phyloP scores from a whole-genome alignment of 2,329 filamentous ascomycete genomes.

The Sphaerulina populicola region DNA sequence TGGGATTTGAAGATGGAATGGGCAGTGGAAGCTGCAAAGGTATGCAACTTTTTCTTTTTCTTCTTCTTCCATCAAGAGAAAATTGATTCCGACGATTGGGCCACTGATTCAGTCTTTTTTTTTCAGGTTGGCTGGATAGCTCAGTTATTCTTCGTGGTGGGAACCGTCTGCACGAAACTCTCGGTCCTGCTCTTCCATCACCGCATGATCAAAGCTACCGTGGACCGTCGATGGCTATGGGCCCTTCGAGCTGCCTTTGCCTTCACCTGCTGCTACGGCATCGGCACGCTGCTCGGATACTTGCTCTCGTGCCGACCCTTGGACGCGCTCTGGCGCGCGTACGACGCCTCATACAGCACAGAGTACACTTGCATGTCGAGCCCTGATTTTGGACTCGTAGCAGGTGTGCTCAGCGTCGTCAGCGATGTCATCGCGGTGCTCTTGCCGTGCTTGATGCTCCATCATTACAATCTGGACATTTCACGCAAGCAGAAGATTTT shows the following conservation, averaged over 20 bases:
- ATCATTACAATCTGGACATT: constrained; percentile 20
- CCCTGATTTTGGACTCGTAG: constrained; percentile 6
- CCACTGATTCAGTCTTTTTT: background rate
- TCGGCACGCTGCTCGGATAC: constrained; percentile 18
- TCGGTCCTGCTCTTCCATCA: constrained; percentile 26
- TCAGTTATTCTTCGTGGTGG: constrained; percentile 22
- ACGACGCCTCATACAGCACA: constrained; percentile 11
- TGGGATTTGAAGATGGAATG: constrained; percentile 20
- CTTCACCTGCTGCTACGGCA: constrained; percentile 19
- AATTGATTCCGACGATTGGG: background rate
- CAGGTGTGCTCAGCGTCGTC: constrained; percentile 19
- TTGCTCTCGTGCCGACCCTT: constrained; percentile 21
- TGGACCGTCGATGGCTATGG: constrained; percentile 18
- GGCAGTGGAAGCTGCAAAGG: constrained; percentile 17
- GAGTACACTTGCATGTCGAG: constrained; percentile 17
- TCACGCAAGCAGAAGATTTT: constrained; percentile 21
- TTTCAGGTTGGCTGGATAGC: constrained; percentile 18
- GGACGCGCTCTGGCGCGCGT: constrained; percentile 21
- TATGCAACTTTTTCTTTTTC: constrained; percentile 4
- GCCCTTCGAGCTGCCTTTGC: constrained; percentile 19
- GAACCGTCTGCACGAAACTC: constrained; percentile 22
- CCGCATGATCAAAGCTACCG: constrained; percentile 20
- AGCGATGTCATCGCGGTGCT: constrained; percentile 24
- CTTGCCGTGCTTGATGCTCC: constrained; percentile 22
- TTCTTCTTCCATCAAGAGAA: background rate